A percentile compares a stretch with the other conserved stretches of the same genome.
These are phyloP conservation scores for Musa schizocarpa DNA, from an alignment of 176 grass and related monocot species.

Conservation along the genomic window DNA sequence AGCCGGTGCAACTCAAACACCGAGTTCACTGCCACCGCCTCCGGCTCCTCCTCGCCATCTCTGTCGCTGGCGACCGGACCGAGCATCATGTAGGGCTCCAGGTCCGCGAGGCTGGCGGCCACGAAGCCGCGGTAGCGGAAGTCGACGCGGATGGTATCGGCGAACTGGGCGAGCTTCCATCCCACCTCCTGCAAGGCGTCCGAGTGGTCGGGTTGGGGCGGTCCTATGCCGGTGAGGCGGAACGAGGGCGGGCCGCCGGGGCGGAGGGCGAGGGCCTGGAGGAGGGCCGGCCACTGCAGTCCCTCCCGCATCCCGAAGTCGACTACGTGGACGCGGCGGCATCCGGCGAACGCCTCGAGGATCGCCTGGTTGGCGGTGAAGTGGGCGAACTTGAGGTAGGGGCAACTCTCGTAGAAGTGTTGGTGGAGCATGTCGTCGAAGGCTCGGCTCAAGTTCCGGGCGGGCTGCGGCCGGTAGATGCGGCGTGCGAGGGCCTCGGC, in stretches of 20 bases:
- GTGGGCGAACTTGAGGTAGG: slow-evolving; percentile 51
- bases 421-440: slow-evolving; percentile 9
- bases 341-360: slow-evolving; percentile 62
- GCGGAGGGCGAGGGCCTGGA: slow-evolving; percentile 10
- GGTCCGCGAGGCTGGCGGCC: slow-evolving; percentile 12
- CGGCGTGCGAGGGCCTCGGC: slow-evolving; percentile 12
- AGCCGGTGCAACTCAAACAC: slow-evolving; percentile 6
- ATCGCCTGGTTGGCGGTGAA: slow-evolving; percentile 98
- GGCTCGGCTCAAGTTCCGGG: neutral
- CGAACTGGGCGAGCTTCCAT: slow-evolving; percentile 10
- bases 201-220: slow-evolving; percentile 9
- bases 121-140: slow-evolving; percentile 6
- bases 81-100: slow-evolving; percentile 10
- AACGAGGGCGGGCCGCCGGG: slow-evolving; percentile 9
- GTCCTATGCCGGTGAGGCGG: slow-evolving; percentile 13
- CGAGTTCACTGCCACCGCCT: slow-evolving; percentile 11
- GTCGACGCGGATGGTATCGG: slow-evolving; percentile 2
- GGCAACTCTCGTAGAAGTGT: slow-evolving; percentile 18
- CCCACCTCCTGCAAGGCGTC: slow-evolving; percentile 12
- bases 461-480: neutral
- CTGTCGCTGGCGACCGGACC: neutral
- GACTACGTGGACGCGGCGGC: slow-evolving; percentile 24
- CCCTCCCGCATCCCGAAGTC: slow-evolving; percentile 15
- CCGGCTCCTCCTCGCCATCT: neutral
- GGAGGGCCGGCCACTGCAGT: slow-evolving; percentile 15